Evolutionary conservation across 2,329 filamentous ascomycete genomes (phyloP).

Genomic region (Sclerotinia borealis): DNA sequence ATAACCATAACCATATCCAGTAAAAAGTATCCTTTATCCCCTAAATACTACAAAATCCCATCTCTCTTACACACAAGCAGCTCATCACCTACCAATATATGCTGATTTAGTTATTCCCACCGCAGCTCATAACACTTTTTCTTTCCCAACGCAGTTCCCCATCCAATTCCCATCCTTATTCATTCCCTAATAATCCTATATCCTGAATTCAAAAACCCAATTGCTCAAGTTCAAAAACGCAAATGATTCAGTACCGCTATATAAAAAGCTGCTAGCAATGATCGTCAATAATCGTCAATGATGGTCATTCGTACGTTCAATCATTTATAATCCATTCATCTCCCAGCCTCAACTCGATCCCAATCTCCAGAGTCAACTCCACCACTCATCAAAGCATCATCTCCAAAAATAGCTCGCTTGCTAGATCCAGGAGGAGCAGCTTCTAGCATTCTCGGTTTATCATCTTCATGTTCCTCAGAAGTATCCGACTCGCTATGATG

Average conservation of each 20-base stretch:
- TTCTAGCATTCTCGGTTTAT: conserved; percentile 28
- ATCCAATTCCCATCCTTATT: neutral
- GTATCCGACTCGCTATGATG: conserved; percentile 24
- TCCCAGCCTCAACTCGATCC: neutral
- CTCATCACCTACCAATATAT: neutral
- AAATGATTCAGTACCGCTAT: neutral
- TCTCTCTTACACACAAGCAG: neutral
- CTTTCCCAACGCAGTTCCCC: too few relatives aligned
- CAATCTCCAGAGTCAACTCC: conserved; percentile 15
- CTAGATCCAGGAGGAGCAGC: conserved; percentile 21
- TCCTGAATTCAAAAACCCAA: neutral
- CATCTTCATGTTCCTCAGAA: conserved; percentile 14
- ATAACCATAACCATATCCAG: neutral
- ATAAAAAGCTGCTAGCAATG: neutral
- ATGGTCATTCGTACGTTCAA: neutral
- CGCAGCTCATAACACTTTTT: neutral
- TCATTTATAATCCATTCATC: neutral
- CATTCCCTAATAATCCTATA: neutral
- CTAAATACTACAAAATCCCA: neutral
- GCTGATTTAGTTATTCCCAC: neutral
- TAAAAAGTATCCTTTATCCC: neutral
- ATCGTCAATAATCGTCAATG: neutral
- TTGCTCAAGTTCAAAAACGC: neutral
- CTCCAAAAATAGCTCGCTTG: conserved; percentile 19
- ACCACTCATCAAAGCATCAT: conserved; percentile 29